Conservation (phyloP, 2,329 filamentous ascomycete genomes). For the Epichloe sp. region DNA sequence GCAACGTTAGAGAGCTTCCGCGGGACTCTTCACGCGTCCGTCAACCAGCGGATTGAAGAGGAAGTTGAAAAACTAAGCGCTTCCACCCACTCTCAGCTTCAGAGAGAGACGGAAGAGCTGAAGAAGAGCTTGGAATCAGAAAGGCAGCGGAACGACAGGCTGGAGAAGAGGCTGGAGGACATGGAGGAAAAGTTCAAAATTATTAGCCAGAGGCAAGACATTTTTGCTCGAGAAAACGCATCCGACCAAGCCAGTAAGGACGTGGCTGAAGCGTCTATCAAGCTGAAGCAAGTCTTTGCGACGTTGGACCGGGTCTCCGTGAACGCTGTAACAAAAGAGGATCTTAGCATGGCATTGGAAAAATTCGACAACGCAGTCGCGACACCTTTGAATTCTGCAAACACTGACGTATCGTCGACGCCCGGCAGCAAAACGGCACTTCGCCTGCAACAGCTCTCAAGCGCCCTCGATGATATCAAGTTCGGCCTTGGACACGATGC, state of each 20-base stretch:
- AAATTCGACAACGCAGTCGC: conserved; percentile 1
- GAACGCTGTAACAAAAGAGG: neutral
- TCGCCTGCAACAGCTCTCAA: neutral
- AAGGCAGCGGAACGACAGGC: conserved; percentile 5
- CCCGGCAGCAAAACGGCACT: neutral
- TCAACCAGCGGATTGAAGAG: neutral
- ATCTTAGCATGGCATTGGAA: conserved; percentile 1
- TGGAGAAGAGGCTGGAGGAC: conserved; percentile 16
- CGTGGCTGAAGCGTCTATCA: neutral
- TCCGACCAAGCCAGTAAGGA: neutral
- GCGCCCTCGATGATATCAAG: neutral
- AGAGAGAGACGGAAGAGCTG: conserved; percentile 2
- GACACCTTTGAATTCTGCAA: neutral
- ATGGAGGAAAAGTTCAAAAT: conserved; percentile 6
- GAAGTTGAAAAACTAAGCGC: neutral
- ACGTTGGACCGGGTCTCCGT: neutral
- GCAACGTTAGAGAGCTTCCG: neutral
- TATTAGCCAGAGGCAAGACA: neutral
- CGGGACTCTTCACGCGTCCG: neutral
- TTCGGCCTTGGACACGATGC: neutral
- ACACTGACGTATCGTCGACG: neutral
- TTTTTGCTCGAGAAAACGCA: neutral
- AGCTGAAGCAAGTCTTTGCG: neutral
- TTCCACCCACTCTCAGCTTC: neutral
- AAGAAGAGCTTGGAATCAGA: conserved; percentile 2